Evolutionary conservation across 2,329 filamentous ascomycete species (phyloP).

Genomic region (Talaromyces sp.): DNA sequence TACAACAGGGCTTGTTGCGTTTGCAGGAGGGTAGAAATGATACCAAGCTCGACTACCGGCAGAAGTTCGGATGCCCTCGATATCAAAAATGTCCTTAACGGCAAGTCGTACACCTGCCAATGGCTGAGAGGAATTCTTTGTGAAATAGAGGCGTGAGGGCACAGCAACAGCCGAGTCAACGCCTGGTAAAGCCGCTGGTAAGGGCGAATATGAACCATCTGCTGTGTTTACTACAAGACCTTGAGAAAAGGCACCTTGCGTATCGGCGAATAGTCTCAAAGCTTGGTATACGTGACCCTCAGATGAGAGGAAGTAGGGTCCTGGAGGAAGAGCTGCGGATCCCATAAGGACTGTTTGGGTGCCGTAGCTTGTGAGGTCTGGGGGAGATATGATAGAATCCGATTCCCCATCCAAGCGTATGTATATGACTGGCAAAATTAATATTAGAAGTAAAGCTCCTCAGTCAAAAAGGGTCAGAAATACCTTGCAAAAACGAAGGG

Average conservation of each 20-base stretch:
- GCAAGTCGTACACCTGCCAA: constrained; percentile 59
- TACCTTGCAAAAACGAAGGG: constrained; percentile 2
- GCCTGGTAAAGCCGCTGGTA: constrained; percentile 19
- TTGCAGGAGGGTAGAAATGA: constrained; percentile 48
- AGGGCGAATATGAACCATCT: constrained; percentile 19
- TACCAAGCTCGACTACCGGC: constrained; percentile 59
- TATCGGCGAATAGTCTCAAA: constrained; percentile 50
- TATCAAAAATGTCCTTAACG: constrained; percentile 61
- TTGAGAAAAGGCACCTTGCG: constrained; percentile 33
- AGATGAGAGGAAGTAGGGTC: constrained; percentile 50
- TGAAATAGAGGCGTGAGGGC: background rate
- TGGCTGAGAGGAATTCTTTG: constrained; percentile 48
- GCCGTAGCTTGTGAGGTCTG: background rate
- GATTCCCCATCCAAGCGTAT: background rate
- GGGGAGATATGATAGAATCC: background rate
- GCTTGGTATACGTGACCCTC: constrained; percentile 48
- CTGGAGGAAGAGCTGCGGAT: constrained; percentile 35
- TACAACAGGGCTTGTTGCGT: constrained; percentile 49
- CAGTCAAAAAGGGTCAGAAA: no score
- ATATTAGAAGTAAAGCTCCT: background rate
- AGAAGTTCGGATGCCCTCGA: constrained; percentile 55
- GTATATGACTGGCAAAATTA: background rate
- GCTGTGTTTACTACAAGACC: constrained; percentile 8
- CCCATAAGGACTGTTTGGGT: background rate
- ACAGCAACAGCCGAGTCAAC: constrained; percentile 6